phyloP scores from a whole-genome alignment of 257 asterid species.

The Solanum piurae region DNA sequence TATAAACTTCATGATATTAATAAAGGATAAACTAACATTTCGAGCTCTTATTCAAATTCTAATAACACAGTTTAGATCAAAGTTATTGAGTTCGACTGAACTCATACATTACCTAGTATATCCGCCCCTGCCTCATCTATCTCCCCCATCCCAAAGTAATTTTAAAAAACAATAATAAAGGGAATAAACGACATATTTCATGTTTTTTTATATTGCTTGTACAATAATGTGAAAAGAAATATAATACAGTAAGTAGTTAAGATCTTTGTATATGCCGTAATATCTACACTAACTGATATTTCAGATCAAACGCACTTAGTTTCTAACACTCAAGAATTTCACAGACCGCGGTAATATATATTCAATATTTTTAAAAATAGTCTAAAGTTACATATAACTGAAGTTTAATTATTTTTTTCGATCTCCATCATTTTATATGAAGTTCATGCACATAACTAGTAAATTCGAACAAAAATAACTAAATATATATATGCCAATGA shows the following conservation, averaged over 20 bases:
- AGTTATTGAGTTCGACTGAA: not conserved
- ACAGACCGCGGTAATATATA: rapidly evolving
- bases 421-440: not conserved
- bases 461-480: not conserved
- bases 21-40: not conserved
- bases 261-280: not conserved
- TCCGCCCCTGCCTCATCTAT: not conserved
- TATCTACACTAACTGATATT: not conserved
- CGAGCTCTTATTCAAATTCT: no score
- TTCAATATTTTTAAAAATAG: not conserved
- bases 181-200: not conserved
- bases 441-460: not conserved
- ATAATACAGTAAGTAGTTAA: not conserved
- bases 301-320: not conserved
- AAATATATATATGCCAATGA: no score
- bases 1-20: no score
- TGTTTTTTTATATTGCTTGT: not conserved
- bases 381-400: not conserved
- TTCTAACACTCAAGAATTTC: not conserved
- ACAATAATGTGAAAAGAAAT: not conserved
- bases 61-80: not conserved
- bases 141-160: not conserved
- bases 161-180: not conserved
- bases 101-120: not conserved
- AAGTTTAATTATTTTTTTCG: not conserved